Conservation (phyloP, 1,284 basidiomycete species). For the Leccinum glutinopallens region DNA sequence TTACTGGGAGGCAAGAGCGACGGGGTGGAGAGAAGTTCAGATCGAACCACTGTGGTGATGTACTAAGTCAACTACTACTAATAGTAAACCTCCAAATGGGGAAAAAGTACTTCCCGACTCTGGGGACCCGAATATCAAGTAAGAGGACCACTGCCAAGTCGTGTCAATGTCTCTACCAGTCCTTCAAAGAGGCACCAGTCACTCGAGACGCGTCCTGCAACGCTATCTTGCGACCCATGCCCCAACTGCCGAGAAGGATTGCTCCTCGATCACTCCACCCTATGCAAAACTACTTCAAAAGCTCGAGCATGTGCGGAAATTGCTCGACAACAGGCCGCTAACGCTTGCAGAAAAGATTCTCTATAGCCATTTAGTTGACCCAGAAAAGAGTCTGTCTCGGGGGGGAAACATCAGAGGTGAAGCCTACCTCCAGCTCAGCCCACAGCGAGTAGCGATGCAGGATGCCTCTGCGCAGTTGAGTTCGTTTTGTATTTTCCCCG, state of each 20-base stretch:
- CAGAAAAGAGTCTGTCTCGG: constrained; percentile 69
- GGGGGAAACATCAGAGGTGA: constrained; percentile 81
- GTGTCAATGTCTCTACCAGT: not conserved
- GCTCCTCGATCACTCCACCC: constrained; percentile 85
- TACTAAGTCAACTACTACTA: not conserved
- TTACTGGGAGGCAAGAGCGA: constrained; percentile 79
- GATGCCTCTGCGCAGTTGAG: constrained; percentile 96
- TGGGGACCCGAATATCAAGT: not conserved
- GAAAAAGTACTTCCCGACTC: constrained; percentile 7
- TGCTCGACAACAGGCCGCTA: constrained; percentile 73
- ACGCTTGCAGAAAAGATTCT: constrained; percentile 98
- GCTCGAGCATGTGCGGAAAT: constrained; percentile 69
- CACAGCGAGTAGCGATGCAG: constrained; percentile 98
- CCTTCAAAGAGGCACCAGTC: constrained; percentile 22
- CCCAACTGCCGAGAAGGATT: constrained; percentile 60
- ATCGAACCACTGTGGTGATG: constrained; percentile 65
- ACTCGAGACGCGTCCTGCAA: constrained; percentile 17
- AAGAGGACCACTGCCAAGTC: not conserved
- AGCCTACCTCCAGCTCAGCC: constrained; percentile 87
- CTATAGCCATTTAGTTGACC: constrained; percentile 90
- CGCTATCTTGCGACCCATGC: constrained; percentile 59
- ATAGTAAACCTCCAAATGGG: constrained; percentile 12
- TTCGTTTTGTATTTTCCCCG: constrained; percentile 17
- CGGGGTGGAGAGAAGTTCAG: constrained; percentile 57
- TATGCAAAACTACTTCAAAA: constrained; percentile 80